phyloP scores from a whole-genome alignment of 108 stramenopile genomes.

The Cyclotella kingstonii region DNA sequence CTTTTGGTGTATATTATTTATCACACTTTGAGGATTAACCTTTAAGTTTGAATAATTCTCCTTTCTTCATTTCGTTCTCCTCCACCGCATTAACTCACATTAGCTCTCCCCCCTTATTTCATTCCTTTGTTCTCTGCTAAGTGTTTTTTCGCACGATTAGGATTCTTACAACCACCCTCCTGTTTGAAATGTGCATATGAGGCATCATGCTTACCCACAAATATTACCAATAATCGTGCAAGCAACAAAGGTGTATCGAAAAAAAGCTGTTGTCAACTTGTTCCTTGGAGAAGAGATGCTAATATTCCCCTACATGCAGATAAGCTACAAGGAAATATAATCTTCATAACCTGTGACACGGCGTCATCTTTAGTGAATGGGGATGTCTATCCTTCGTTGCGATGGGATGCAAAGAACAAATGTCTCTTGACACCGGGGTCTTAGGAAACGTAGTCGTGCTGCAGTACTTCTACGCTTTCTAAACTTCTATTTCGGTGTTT shows the following conservation, averaged over 20 bases:
- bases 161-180: constrained; percentile 74
- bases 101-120: not conserved
- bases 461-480: too few species aligned
- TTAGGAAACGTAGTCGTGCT: too few species aligned
- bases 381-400: constrained; percentile 43
- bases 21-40: too few species aligned
- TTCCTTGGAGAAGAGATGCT: constrained; percentile 65
- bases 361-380: constrained; percentile 55
- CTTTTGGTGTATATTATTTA: too few species aligned
- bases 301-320: constrained; percentile 61
- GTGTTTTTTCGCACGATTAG: constrained; percentile 83
- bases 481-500: too few species aligned
- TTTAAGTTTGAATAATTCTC: too few species aligned
- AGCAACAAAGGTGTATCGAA: not conserved
- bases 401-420: constrained; percentile 36
- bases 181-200: constrained; percentile 69
- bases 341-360: constrained; percentile 58
- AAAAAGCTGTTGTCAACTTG: constrained; percentile 23
- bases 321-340: constrained; percentile 48
- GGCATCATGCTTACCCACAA: constrained; percentile 1
- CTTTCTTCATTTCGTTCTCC: too few species aligned
- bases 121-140: not conserved
- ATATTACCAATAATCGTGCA: constrained; percentile 5
- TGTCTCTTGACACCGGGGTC: constrained; percentile 9
- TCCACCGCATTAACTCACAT: not conserved